Conservation (phyloP, 2,329 filamentous ascomycete genomes). For the Venturia carpophila region DNA sequence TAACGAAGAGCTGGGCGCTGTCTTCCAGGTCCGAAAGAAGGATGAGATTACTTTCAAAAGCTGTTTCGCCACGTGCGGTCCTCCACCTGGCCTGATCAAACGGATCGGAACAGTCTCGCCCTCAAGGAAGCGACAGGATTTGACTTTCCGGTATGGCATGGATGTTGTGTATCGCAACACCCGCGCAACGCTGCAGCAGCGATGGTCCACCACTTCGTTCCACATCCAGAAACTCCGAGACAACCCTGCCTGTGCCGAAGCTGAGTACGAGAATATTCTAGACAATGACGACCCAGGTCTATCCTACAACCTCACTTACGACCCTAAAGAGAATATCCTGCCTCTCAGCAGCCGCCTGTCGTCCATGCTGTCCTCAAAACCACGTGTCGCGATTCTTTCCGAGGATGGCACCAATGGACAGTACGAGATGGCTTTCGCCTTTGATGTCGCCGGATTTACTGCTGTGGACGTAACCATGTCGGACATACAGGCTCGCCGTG, state of each 20-base stretch:
- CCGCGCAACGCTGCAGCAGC: constrained; percentile 69
- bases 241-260: constrained; percentile 77
- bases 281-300: constrained; percentile 76
- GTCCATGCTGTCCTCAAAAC: constrained; percentile 53
- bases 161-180: constrained; percentile 60
- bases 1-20: constrained; percentile 91
- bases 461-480: constrained; percentile 96
- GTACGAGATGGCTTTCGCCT: constrained; percentile 97
- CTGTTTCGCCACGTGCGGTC: constrained; percentile 85
- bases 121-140: constrained; percentile 55
- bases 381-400: constrained; percentile 81
- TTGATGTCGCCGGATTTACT: constrained; percentile 83
- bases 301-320: constrained; percentile 72
- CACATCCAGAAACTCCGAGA: constrained; percentile 87
- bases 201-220: constrained; percentile 82
- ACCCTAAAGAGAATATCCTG: constrained; percentile 67
- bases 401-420: constrained; percentile 95
- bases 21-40: constrained; percentile 85
- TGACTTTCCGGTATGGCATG: constrained; percentile 66
- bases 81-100: constrained; percentile 70
- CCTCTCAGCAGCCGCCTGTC: constrained; percentile 59
- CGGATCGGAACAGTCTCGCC: constrained; percentile 72
- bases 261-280: constrained; percentile 67
- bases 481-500: constrained; percentile 70
- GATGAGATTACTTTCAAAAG: constrained; percentile 80